Evolutionary conservation across 306 rosid species (phyloP), one percentile per base, ranked within the genome.

Genomic region (Sicyos edulis): DNA sequence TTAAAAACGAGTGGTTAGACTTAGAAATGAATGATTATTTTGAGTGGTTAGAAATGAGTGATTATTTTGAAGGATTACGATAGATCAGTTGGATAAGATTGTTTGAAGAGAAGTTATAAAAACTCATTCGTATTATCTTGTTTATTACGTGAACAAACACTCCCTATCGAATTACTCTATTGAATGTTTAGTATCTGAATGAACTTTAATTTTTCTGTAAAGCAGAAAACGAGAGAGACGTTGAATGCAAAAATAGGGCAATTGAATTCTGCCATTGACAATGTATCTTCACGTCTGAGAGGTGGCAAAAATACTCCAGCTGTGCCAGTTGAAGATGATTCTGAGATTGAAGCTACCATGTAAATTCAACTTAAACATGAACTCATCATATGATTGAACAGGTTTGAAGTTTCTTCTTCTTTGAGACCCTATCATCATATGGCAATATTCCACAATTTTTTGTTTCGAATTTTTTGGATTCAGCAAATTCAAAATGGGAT

Each of bases 211-310:
- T 76, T 34, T 78, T 70, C 47, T 76, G 75, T 58, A 66, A 83
- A 80, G 62, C 92, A 91, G 98, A 82, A 83, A 76, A 87, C 97
- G 44, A 84, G 92, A 71, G 84, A 83, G 87, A 87, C 89, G 67
- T 81, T 93, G 81, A 90, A 87, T 76, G 95, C 83, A 67, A 93
- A 93, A 80, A 91, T 93, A 75, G 24, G 92, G 73, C 98, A 90
- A 80, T 91, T 93, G 74, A 88, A 88, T 74, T 88, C 97, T 10
- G 97, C 98, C 78, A 93, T 93, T 69, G 98, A 93, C 81, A 91
- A 93, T 47, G 92, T 93, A 64, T 90, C 95, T 77, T 90, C 96
- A 11, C 96, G 96, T 70, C 81, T 90, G 84, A 90, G 96, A 84
- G 97, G 97, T 60, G 89, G 92, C 76, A 93, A 83, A 49, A 90